phyloP scores from a whole-genome alignment of 2,329 filamentous ascomycete genomes.

The Lachnum nothofagi region DNA sequence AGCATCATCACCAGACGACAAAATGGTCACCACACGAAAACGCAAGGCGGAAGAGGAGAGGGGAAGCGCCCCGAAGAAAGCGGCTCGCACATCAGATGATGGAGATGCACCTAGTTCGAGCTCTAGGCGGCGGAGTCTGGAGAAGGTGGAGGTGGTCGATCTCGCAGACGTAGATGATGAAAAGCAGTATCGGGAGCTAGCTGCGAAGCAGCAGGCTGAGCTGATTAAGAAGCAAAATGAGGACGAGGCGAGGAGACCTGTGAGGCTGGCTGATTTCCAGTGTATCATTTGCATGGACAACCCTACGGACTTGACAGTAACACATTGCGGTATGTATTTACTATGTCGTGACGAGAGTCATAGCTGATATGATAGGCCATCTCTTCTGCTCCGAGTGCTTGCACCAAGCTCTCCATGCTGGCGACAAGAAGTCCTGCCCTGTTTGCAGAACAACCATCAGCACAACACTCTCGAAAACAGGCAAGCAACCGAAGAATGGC shows the following conservation, averaged over 20 bases:
- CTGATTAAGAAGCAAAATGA: slow-evolving; percentile 36
- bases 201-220: slow-evolving; percentile 27
- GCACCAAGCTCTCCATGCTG: slow-evolving; percentile 54
- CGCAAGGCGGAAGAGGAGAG: slow-evolving; percentile 20
- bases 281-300: slow-evolving; percentile 66
- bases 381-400: slow-evolving; percentile 61
- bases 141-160: slow-evolving; percentile 26
- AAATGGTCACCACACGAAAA: slow-evolving; percentile 21
- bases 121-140: slow-evolving; percentile 7
- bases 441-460: slow-evolving; percentile 59
- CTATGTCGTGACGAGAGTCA: not conserved
- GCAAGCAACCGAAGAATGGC: slow-evolving; percentile 39
- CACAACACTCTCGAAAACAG: slow-evolving; percentile 38
- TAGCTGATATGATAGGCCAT: slow-evolving; percentile 45
- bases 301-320: slow-evolving; percentile 53
- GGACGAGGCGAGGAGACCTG: slow-evolving; percentile 43
- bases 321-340: slow-evolving; percentile 56
- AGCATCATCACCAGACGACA: slow-evolving; percentile 16
- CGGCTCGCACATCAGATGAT: not conserved
- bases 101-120: not conserved
- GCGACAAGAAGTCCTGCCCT: slow-evolving; percentile 54
- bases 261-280: slow-evolving; percentile 52
- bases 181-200: slow-evolving; percentile 24
- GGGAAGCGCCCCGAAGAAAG: slow-evolving; percentile 12
- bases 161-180: slow-evolving; percentile 26